These are phyloP conservation scores for Linnemannia elongata DNA, from an alignment of 192 early-diverging fungal genomes.

Conservation along the genomic window DNA sequence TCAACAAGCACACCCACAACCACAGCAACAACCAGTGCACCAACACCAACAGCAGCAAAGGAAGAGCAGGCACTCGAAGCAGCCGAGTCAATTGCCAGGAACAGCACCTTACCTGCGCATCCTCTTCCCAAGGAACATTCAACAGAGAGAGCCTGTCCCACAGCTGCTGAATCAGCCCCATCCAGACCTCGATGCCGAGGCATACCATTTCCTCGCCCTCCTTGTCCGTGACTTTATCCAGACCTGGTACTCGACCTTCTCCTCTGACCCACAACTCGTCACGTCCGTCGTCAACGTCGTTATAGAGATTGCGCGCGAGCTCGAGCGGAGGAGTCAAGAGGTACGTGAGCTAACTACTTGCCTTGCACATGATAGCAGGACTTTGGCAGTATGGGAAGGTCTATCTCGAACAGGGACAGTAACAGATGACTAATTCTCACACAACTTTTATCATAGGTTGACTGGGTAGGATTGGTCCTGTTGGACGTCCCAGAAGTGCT, in stretches of 20 bases:
- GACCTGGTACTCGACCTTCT: constrained; percentile 63
- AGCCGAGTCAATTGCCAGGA: constrained; percentile 11
- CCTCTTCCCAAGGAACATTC: constrained; percentile 56
- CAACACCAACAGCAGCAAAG: constrained; percentile 21
- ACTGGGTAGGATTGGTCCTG: constrained; percentile 62
- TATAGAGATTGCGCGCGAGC: constrained; percentile 49
- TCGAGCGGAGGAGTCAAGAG: constrained; percentile 58
- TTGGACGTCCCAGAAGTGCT: constrained; percentile 62
- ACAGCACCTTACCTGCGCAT: constrained; percentile 48
- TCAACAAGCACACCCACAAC: constrained; percentile 3
- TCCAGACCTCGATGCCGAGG: constrained; percentile 64
- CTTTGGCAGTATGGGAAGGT: neutral
- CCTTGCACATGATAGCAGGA: neutral
- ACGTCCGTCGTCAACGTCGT: constrained; percentile 54
- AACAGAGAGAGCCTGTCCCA: constrained; percentile 47
- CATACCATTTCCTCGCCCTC: constrained; percentile 65
- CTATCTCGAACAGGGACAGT: neutral
- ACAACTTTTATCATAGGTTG: constrained; percentile 43
- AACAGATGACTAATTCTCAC: neutral
- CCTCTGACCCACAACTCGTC: constrained; percentile 60
- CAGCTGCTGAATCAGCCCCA: constrained; percentile 54
- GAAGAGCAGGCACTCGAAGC: constrained; percentile 19
- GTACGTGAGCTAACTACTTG: constrained; percentile 20
- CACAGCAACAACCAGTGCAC: constrained; percentile 14
- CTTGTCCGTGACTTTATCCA: constrained; percentile 66